These are phyloP conservation scores for Perkinsus olseni DNA, from an alignment of 169 alveolate species.

Conservation along the genomic window DNA sequence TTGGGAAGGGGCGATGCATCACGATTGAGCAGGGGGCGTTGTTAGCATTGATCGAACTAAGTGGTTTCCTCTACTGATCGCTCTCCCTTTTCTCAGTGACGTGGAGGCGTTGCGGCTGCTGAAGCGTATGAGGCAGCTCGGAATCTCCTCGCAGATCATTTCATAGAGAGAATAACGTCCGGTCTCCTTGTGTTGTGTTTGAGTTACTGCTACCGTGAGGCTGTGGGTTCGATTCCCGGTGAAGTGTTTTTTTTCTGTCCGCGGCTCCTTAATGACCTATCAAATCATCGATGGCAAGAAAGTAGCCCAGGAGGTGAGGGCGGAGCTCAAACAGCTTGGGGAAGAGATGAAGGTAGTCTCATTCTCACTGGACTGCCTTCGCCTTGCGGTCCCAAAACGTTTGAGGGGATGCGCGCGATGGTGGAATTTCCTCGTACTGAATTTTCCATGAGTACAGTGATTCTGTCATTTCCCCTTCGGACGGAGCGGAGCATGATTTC, in stretches of 20 bases:
- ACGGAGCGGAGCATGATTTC: no score
- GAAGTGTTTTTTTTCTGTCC: neutral
- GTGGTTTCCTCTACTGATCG: no score
- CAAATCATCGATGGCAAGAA: neutral
- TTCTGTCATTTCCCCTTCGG: no score
- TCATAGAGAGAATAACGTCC: neutral
- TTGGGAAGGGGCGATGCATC: no score
- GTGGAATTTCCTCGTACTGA: no score
- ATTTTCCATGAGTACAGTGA: no score
- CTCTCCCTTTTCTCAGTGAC: neutral
- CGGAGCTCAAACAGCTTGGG: neutral
- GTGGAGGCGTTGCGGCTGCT: neutral
- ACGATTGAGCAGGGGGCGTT: no score
- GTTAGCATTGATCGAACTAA: no score
- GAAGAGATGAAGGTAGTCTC: neutral
- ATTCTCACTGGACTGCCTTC: no score
- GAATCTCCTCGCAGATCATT: neutral
- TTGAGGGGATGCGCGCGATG: no score
- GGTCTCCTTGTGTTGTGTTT: no score
- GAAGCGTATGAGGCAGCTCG: neutral
- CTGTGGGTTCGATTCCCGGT: neutral
- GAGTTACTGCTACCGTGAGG: neutral
- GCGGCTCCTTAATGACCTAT: neutral
- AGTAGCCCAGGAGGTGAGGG: neutral
- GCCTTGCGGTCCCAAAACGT: no score